Percentiles rank a stretch among this genome's conserved stretches.
phyloP scores from a whole-genome alignment of 768 basidiomycete species.

The Russula earlei region DNA sequence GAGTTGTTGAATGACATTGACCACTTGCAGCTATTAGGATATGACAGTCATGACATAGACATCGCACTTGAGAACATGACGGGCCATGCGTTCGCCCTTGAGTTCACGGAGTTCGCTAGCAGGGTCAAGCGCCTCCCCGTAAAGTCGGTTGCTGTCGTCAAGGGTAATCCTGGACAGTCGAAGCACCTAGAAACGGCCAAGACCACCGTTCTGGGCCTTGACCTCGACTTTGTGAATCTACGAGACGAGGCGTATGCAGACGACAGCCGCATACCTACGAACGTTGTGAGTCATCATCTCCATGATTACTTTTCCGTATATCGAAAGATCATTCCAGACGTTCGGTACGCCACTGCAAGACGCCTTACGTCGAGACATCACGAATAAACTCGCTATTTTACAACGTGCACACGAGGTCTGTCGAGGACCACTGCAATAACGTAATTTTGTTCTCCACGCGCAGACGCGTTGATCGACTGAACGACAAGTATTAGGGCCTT shows the following conservation, averaged over 20 bases:
- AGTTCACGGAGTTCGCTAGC: constrained; percentile 57
- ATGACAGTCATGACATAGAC: constrained; percentile 85
- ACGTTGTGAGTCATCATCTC: constrained; percentile 47
- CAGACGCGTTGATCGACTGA: not conserved
- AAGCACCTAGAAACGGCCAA: constrained; percentile 97
- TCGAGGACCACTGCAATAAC: constrained; percentile 84
- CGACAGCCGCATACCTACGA: constrained; percentile 80
- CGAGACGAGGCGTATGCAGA: constrained; percentile 86
- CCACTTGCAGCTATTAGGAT: constrained; percentile 56
- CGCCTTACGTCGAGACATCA: constrained; percentile 82
- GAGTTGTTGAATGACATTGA: not conserved
- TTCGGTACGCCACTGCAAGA: constrained; percentile 92
- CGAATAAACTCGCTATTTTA: constrained; percentile 96
- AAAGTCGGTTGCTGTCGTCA: constrained; percentile 69
- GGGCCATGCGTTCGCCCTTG: constrained; percentile 79
- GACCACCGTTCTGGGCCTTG: constrained; percentile 66
- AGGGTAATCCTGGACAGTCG: constrained; percentile 91
- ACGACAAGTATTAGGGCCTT: constrained; percentile 48
- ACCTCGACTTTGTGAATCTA: constrained; percentile 90
- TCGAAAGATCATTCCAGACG: constrained; percentile 37
- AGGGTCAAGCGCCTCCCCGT: constrained; percentile 40
- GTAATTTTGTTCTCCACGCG: constrained; percentile 29
- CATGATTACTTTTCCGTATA: not conserved
- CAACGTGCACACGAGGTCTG: constrained; percentile 75
- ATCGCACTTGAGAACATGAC: constrained; percentile 85